Conservation (phyloP, 495 filamentous ascomycete species). For the Staphylotrichum tortipilum region DNA sequence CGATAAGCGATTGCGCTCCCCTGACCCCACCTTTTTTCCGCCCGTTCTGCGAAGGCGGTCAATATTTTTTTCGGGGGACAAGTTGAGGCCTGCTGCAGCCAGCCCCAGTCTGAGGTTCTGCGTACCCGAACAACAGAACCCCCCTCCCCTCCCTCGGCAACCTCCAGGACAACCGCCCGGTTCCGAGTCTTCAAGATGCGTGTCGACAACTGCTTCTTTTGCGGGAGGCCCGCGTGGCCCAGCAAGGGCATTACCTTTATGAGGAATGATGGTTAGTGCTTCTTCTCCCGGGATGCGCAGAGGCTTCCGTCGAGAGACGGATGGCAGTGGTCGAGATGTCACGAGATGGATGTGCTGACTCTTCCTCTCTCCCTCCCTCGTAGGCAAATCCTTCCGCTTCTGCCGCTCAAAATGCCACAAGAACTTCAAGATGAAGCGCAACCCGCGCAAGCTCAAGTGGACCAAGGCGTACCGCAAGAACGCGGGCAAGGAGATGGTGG, state of each 20-base stretch:
- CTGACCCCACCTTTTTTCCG: constrained; percentile 1
- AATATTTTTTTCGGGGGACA: constrained; percentile 14
- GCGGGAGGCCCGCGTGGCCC: constrained; percentile 74
- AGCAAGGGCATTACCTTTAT: constrained; percentile 73
- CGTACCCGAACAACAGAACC: constrained; percentile 5
- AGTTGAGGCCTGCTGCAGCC: neutral
- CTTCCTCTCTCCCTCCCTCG: constrained; percentile 20
- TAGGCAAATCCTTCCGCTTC: constrained; percentile 59
- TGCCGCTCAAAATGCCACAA: constrained; percentile 91
- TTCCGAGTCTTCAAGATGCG: constrained; percentile 28
- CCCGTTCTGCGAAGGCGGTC: constrained; percentile 14
- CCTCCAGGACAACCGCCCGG: constrained; percentile 1
- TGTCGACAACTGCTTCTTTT: constrained; percentile 87
- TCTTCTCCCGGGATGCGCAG: no score
- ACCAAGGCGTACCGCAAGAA: constrained; percentile 75
- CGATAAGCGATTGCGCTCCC: neutral
- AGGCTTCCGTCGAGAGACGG: no score
- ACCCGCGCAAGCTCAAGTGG: constrained; percentile 72
- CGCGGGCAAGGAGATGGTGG: constrained; percentile 82
- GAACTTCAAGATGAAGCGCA: constrained; percentile 98
- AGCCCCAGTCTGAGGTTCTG: constrained; percentile 4
- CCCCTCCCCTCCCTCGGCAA: constrained; percentile 15
- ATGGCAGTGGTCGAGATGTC: no score
- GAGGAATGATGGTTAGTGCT: constrained; percentile 58
- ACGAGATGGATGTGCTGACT: no score